Percentiles rank a stretch among this genome's conserved stretches.
Evolutionary conservation across 306 rosid species (phyloP).

Genomic region (Mimosa bimucronata): DNA sequence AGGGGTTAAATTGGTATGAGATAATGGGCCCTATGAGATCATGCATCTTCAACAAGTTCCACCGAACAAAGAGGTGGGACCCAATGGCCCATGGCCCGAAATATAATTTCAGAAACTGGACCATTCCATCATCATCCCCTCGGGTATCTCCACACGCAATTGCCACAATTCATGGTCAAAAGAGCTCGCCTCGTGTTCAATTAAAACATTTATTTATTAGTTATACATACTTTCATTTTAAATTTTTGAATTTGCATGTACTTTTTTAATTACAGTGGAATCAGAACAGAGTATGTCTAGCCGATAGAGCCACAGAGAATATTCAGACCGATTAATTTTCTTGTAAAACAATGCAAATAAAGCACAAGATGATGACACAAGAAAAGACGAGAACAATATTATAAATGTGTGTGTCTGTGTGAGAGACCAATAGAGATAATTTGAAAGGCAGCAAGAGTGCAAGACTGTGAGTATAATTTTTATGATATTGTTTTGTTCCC

Average conservation of each 20-base stretch:
- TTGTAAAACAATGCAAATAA: not conserved
- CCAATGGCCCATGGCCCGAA: not conserved
- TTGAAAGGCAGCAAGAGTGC: not conserved
- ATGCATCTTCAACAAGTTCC: not conserved
- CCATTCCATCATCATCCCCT: not conserved
- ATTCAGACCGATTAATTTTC: too few species aligned
- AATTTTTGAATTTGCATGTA: too few species aligned
- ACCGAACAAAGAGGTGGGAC: slow-evolving; percentile 42
- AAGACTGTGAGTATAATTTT: not conserved
- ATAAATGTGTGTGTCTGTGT: not conserved
- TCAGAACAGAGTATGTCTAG: not conserved
- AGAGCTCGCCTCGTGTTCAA: not conserved
- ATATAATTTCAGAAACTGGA: not conserved
- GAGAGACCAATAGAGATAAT: not conserved
- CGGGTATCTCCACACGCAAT: not conserved
- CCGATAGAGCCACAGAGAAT: not conserved
- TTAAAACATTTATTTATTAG: too few species aligned
- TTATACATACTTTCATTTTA: too few species aligned
- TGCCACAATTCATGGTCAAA: not conserved
- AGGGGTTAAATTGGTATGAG: not conserved
- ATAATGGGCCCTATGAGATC: slow-evolving; percentile 4
- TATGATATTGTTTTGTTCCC: not conserved
- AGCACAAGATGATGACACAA: not conserved
- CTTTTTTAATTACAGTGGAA: too few species aligned
- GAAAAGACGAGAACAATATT: not conserved